phyloP scores from a whole-genome alignment of 176 grass and related monocot species.

The Aegilops sharonensis region DNA sequence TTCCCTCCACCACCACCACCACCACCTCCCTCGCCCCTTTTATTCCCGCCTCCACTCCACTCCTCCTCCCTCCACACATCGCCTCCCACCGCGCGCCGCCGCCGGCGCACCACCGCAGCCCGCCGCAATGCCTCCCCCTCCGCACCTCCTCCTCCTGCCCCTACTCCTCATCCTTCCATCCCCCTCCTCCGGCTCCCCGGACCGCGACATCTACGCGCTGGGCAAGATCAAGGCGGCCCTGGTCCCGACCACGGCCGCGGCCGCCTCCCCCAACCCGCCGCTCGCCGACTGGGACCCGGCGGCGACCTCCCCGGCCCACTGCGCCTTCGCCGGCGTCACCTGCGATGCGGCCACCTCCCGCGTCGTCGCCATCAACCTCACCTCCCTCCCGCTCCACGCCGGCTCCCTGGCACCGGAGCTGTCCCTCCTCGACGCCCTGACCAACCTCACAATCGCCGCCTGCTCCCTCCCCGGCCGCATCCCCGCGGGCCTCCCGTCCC shows the following conservation, averaged over 20 bases:
- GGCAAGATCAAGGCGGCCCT: slow-evolving; percentile 49
- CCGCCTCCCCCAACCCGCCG: neutral
- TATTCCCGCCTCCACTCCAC: slow-evolving; percentile 7
- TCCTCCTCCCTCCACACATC: slow-evolving; percentile 4
- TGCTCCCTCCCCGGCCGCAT: slow-evolving; percentile 39
- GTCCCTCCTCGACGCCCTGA: slow-evolving; percentile 43
- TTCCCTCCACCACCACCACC: neutral
- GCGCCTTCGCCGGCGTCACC: slow-evolving; percentile 56
- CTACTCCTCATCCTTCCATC: neutral
- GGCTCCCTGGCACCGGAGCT: slow-evolving; percentile 40
- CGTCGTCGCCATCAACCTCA: slow-evolving; percentile 63
- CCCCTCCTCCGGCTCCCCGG: slow-evolving; percentile 13
- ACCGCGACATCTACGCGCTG: slow-evolving; percentile 43
- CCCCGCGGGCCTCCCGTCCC: slow-evolving; percentile 17
- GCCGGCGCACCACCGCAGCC: neutral
- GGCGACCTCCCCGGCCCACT: slow-evolving; percentile 39
- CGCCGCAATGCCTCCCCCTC: slow-evolving; percentile 24
- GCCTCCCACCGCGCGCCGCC: slow-evolving; percentile 16
- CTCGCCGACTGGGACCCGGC: slow-evolving; percentile 64
- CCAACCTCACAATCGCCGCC: slow-evolving; percentile 64
- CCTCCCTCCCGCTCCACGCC: slow-evolving; percentile 39
- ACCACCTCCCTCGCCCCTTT: neutral
- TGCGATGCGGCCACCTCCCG: slow-evolving; percentile 46
- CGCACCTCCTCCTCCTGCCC: neutral
- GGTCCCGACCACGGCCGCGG: neutral